A percentile compares a stretch with the other conserved stretches of the same genome.
These are phyloP conservation scores for Plantago major DNA, from an alignment of 257 asterid genomes.

Conservation along the genomic window DNA sequence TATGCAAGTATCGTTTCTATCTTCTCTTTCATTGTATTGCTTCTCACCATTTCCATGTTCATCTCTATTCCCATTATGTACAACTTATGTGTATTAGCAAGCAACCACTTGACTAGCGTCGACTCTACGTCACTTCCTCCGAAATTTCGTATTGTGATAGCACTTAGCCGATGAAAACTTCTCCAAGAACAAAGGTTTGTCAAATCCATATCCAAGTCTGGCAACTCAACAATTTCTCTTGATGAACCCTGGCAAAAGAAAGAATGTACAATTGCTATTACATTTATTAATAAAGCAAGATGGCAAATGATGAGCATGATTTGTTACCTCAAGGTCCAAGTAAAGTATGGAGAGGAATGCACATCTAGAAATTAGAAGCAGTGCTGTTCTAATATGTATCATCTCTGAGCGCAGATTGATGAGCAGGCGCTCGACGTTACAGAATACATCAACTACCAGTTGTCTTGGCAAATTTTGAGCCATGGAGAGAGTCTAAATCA, in stretches of 20 bases:
- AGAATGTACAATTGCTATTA: neutral
- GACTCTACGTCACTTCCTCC: conserved; percentile 12
- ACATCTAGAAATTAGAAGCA: conserved; percentile 15
- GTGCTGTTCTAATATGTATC: neutral
- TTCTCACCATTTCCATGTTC: neutral
- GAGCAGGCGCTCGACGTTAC: neutral
- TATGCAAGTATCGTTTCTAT: conserved; percentile 3
- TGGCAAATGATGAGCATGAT: neutral
- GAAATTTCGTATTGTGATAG: conserved; percentile 7
- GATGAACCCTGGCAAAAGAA: neutral
- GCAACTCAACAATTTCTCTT: neutral
- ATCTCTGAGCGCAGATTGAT: conserved; percentile 1
- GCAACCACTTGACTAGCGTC: conserved; percentile 19
- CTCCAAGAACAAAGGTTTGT: neutral
- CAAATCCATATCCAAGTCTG: neutral
- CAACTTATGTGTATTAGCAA: neutral
- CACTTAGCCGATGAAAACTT: neutral
- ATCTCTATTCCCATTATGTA: neutral
- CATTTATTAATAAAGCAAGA: neutral
- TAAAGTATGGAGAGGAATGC: neutral
- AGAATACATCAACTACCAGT: neutral
- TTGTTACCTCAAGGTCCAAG: conserved; percentile 13
- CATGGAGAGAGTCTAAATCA: conserved; percentile 16
- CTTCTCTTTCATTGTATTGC: neutral
- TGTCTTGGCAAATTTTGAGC: conserved; percentile 11